Evolutionary conservation across 192 early-diverging fungal species (phyloP).

Genomic region (Pilaira anomala): DNA sequence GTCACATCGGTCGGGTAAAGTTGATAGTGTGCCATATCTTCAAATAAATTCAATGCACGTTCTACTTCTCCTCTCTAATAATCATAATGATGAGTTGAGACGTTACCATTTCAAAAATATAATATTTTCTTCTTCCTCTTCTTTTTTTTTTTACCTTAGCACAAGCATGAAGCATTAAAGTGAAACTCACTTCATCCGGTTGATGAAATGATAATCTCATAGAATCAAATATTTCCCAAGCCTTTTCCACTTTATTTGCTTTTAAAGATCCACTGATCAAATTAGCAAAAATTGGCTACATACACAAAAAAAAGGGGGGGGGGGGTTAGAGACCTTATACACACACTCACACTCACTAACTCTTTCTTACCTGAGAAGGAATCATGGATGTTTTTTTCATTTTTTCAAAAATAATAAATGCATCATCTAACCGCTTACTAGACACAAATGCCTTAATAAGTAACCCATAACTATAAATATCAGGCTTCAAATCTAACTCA

Average conservation of each 20-base stretch:
- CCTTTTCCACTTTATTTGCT: slow-evolving; percentile 63
- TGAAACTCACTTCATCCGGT: slow-evolving; percentile 79
- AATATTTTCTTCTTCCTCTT: background rate
- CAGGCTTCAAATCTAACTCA: slow-evolving; percentile 47
- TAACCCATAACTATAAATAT: slow-evolving; percentile 64
- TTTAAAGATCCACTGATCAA: slow-evolving; percentile 83
- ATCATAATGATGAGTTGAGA: background rate
- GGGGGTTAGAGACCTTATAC: background rate
- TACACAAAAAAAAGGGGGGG: no score
- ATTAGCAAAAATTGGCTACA: slow-evolving; percentile 66
- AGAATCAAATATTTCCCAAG: slow-evolving; percentile 90
- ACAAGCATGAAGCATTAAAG: slow-evolving; percentile 91
- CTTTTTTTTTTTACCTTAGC: slow-evolving; percentile 46
- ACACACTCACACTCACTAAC: background rate
- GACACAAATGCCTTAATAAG: slow-evolving; percentile 70
- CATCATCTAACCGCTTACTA: slow-evolving; percentile 57
- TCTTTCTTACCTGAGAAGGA: slow-evolving; percentile 40
- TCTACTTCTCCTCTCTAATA: slow-evolving; percentile 70
- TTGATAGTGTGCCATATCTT: slow-evolving; percentile 72
- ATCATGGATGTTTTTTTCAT: slow-evolving; percentile 63
- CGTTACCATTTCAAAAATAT: no score
- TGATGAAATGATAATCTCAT: slow-evolving; percentile 73
- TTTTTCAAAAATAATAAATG: slow-evolving; percentile 72
- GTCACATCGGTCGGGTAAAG: slow-evolving; percentile 79
- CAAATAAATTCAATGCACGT: slow-evolving; percentile 85